A percentile compares a stretch with the other conserved stretches of the same genome.
These are phyloP conservation scores for Tetrastigma voinierianum DNA, from an alignment of 164 flowering plant genomes.

Conservation along the genomic window DNA sequence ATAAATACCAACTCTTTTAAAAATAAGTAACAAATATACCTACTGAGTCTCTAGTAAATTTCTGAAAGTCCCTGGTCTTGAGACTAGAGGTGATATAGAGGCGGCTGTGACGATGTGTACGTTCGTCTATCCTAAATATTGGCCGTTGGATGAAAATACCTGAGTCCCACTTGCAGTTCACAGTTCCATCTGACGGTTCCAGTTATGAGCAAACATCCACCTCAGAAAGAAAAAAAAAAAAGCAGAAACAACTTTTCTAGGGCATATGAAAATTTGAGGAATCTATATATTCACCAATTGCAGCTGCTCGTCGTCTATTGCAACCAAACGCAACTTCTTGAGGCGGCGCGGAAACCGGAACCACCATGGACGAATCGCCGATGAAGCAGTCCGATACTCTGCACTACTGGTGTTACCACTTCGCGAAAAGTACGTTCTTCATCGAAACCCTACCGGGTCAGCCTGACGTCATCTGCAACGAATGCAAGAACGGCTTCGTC, in stretches of 20 bases:
- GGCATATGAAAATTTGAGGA: not conserved
- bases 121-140: too few species aligned
- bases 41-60: too few species aligned
- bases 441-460: constrained; percentile 55
- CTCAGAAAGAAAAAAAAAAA: not conserved
- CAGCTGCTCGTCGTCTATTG: too few species aligned
- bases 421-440: constrained; percentile 70
- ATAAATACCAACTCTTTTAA: too few species aligned
- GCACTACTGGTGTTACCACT: constrained; percentile 78
- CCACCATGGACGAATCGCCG: constrained; percentile 52
- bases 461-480: constrained; percentile 57
- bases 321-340: too few species aligned
- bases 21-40: too few species aligned
- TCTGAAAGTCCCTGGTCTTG: too few species aligned
- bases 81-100: too few species aligned
- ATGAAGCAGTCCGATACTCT: constrained; percentile 21
- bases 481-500: constrained; percentile 74
- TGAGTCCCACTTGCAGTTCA: not conserved
- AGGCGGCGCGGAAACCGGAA: too few species aligned
- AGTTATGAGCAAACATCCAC: not conserved
- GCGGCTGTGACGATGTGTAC: too few species aligned
- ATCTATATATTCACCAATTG: too few species aligned
- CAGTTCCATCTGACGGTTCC: constrained; percentile 1
- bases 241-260: not conserved
- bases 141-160: not conserved